These are phyloP conservation scores for Daldinia sp. DNA, from an alignment of 2,329 filamentous ascomycete species.

Conservation along the genomic window DNA sequence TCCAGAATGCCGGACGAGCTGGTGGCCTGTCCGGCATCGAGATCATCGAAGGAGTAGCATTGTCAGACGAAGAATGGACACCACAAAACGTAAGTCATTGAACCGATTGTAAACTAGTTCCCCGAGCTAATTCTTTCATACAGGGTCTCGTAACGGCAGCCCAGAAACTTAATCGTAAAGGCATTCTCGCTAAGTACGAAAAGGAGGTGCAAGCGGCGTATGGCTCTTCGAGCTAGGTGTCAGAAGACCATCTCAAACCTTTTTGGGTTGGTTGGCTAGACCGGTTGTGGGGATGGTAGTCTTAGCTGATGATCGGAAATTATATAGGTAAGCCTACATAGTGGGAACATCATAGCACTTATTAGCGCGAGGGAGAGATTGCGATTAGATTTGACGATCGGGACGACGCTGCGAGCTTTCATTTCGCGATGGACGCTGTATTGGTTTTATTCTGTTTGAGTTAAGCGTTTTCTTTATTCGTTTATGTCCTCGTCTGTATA, in stretches of 20 bases:
- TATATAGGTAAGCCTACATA: background rate
- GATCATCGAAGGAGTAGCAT: constrained; percentile 77
- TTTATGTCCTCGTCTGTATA: background rate
- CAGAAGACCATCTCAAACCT: background rate
- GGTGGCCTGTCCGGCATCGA: constrained; percentile 75
- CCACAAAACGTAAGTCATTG: constrained; percentile 73
- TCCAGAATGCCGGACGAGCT: constrained; percentile 71
- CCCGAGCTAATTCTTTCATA: constrained; percentile 46
- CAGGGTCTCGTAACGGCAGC: constrained; percentile 76
- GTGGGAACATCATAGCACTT: constrained; percentile 1
- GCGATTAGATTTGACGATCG: constrained; percentile 7
- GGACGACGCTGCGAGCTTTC: background rate
- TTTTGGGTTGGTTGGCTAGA: background rate
- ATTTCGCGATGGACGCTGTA: background rate
- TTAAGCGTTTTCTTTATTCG: background rate
- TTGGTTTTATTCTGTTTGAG: background rate
- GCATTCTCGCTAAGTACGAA: constrained; percentile 71
- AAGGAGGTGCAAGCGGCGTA: constrained; percentile 73
- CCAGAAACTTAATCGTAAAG: constrained; percentile 79
- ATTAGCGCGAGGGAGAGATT: constrained; percentile 9
- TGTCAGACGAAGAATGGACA: constrained; percentile 81
- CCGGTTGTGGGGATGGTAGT: background rate
- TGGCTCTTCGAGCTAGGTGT: constrained; percentile 52
- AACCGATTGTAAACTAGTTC: background rate
- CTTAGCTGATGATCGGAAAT: background rate